These are phyloP conservation scores for Nicotiana obtusifolia DNA, from an alignment of 257 asterid species.

Conservation along the genomic window DNA sequence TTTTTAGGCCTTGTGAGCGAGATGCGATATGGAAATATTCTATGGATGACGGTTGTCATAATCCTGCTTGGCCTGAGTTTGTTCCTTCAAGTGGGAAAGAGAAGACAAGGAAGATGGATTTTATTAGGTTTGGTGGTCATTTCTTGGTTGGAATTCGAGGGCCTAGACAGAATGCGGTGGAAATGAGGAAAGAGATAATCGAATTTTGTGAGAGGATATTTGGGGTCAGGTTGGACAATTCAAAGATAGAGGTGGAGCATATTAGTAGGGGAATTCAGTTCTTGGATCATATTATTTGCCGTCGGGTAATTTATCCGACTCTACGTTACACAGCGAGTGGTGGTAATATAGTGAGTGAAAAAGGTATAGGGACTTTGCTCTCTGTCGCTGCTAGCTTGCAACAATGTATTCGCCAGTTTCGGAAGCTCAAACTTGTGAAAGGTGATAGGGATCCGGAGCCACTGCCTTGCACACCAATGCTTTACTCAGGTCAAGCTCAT, in stretches of 20 bases:
- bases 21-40: conserved; percentile 92
- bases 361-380: conserved; percentile 89
- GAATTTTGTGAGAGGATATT: conserved; percentile 55
- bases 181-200: conserved; percentile 61
- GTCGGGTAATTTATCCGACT: conserved; percentile 83
- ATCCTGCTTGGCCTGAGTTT: conserved; percentile 99
- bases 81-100: conserved; percentile 86
- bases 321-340: conserved; percentile 82
- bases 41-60: conserved; percentile 78
- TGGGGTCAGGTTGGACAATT: conserved; percentile 67
- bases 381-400: conserved; percentile 84
- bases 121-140: conserved; percentile 75
- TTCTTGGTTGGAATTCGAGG: conserved; percentile 84
- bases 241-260: conserved; percentile 78
- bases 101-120: conserved; percentile 88
- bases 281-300: conserved; percentile 76
- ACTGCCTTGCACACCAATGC: conserved; percentile 93
- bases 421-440: conserved; percentile 65
- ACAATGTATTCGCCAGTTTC: conserved; percentile 74
- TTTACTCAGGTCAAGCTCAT: conserved; percentile 95
- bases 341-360: conserved; percentile 77
- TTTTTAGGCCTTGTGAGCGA: conserved; percentile 57
- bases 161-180: conserved; percentile 81
- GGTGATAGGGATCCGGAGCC: conserved; percentile 97
- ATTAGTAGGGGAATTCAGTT: conserved; percentile 79